Evolutionary conservation across 441 rosid genomes (phyloP).

Genomic region (Breynia disticha): DNA sequence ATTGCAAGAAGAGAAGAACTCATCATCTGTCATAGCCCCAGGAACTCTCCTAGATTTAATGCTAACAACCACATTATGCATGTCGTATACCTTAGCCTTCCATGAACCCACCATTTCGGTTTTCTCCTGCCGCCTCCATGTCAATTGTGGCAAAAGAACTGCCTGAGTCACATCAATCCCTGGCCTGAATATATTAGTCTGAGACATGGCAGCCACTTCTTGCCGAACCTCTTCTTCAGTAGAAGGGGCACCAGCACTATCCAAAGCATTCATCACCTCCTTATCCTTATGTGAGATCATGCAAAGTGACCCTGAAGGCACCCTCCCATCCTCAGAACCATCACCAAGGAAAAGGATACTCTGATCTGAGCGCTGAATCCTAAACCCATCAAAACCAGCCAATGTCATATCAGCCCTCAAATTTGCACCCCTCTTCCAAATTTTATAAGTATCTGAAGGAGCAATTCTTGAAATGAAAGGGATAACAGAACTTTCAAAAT

Average conservation of each 20-base stretch:
- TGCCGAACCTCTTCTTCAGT: slow-evolving; percentile 79
- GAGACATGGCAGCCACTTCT: slow-evolving; percentile 86
- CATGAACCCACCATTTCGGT: slow-evolving; percentile 79
- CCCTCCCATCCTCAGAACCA: slow-evolving; percentile 76
- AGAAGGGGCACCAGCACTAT: slow-evolving; percentile 69
- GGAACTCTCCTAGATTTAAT: slow-evolving; percentile 88
- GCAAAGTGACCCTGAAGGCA: slow-evolving; percentile 71
- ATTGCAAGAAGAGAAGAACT: slow-evolving; percentile 59
- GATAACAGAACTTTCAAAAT: slow-evolving; percentile 89
- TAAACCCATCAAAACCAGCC: slow-evolving; percentile 93
- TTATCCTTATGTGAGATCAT: slow-evolving; percentile 90
- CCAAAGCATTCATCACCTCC: slow-evolving; percentile 88
- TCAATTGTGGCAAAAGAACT: slow-evolving; percentile 69
- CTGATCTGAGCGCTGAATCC: slow-evolving; percentile 88
- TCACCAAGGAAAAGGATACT: slow-evolving; percentile 90
- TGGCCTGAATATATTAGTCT: slow-evolving; percentile 86
- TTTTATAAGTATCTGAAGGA: slow-evolving; percentile 89
- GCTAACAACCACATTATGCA: slow-evolving; percentile 95
- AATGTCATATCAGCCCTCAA: slow-evolving; percentile 94
- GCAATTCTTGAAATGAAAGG: slow-evolving; percentile 92
- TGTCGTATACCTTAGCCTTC: slow-evolving; percentile 91
- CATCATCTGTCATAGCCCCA: slow-evolving; percentile 93
- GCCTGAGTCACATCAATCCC: slow-evolving; percentile 96
- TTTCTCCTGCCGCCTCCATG: slow-evolving; percentile 96
- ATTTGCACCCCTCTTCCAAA: slow-evolving; percentile 91